Evolutionary conservation across 2,329 filamentous ascomycete genomes (phyloP), one percentile per base, ranked within the genome.

Genomic region (Chaetomiaceae sp.): DNA sequence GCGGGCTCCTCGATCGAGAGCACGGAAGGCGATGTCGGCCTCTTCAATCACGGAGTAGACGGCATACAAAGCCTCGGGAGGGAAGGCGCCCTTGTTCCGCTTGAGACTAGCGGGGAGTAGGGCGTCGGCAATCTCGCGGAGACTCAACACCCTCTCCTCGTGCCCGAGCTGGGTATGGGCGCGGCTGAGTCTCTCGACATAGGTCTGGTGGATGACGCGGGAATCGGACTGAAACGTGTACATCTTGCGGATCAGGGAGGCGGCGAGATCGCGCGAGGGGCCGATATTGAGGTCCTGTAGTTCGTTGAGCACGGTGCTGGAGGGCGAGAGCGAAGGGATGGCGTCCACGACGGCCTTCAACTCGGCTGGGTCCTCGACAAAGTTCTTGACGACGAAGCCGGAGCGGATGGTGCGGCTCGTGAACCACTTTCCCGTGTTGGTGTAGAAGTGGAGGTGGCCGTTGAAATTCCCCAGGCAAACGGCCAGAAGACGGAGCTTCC

Each of bases 1-100:
- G 68, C 77, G 67, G 68, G 76, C 66, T 57, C 77, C 62, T 21
- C 52, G 55, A 68, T 75, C 67, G 65, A 79, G 57, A 2, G 76
- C 72, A 2, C 75, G 74, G 63, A 90, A 88, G 25, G 75, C 80
- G 48, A 82, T 74, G 8, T 84, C 81, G 54, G 84, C 77, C 36
- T 76, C 73, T 21, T 76, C 66, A 7, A 92, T 65, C 8, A 84
- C 78, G 51, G 80, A 80, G 59, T 90, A 85, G 6, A 90, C 81
- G 4, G 88, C 87, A 62, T 89, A 87, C 5, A 90, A 68, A 8
- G 78, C 75, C 25, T 74, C 62, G 1, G 75, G 58, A 0, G 75
- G 69, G 48, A 77, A 76, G 9, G 67, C 69, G 1, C 66, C 67
- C 20, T 67, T 69, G 23, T 58, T 55, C 53, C 69, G 72, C 34